Percentiles rank a stretch among this genome's conserved stretches.
phyloP scores from a whole-genome alignment of 306 rosid species.

The Sindora glabra region DNA sequence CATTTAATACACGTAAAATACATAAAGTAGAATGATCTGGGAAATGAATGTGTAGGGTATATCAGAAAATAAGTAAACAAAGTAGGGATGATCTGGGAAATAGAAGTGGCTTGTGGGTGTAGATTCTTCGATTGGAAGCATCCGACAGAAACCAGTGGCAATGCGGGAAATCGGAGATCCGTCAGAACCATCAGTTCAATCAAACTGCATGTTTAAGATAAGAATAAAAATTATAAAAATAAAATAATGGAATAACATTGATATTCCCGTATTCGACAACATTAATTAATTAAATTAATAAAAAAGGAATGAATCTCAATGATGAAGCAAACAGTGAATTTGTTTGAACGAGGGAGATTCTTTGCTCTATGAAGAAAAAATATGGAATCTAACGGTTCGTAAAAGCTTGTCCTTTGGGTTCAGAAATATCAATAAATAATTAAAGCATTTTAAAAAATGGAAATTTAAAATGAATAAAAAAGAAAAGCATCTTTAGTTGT shows the following conservation, averaged over 20 bases:
- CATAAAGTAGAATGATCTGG: too few species aligned
- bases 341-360: constrained; percentile 49
- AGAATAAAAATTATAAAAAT: constrained; percentile 20
- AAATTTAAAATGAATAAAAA: not conserved
- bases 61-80: not conserved
- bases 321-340: constrained; percentile 12
- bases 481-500: constrained; percentile 45
- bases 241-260: too few species aligned
- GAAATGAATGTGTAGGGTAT: too few species aligned
- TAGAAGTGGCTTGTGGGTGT: not conserved
- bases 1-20: too few species aligned
- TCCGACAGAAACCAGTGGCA: constrained; percentile 63
- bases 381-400: constrained; percentile 57
- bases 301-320: constrained; percentile 25
- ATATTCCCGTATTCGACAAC: too few species aligned
- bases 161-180: constrained; percentile 51
- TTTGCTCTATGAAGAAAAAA: constrained; percentile 42
- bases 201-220: constrained; percentile 32
- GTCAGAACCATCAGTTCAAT: constrained; percentile 51
- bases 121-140: constrained; percentile 57
- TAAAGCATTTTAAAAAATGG: not conserved
- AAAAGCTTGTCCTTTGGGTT: constrained; percentile 39
- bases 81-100: not conserved
- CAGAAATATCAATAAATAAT: not conserved
- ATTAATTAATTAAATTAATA: not conserved